A percentile compares a stretch with the other conserved stretches of the same genome.
These are phyloP conservation scores for Conticribra weissflogii DNA, from an alignment of 108 stramenopile genomes.

Conservation along the genomic window DNA sequence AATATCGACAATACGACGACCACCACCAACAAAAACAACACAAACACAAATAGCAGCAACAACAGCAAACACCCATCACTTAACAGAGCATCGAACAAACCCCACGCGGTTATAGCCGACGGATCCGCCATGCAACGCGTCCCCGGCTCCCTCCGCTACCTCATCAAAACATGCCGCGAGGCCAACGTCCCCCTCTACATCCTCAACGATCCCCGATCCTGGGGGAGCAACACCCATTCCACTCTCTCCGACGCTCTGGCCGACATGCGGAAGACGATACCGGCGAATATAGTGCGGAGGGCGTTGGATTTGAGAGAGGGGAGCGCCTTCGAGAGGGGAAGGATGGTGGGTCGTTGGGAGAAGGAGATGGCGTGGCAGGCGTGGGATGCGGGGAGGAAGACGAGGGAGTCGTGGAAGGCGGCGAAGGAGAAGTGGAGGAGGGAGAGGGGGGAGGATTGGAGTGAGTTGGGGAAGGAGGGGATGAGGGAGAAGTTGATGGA, in stretches of 20 bases:
- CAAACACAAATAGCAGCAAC: background rate
- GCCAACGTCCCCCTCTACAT: conserved; percentile 81
- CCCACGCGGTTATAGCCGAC: conserved; percentile 88
- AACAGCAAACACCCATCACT: conserved; percentile 5
- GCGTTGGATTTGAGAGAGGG: conserved; percentile 64
- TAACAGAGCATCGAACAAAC: conserved; percentile 81
- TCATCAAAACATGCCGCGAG: conserved; percentile 70
- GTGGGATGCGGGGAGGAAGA: conserved; percentile 54
- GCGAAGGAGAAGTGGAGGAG: conserved; percentile 37
- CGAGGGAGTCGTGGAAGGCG: conserved; percentile 55
- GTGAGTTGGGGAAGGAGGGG: conserved; percentile 51
- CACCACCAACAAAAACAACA: too few relatives aligned
- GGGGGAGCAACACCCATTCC: conserved; percentile 74
- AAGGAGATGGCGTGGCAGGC: conserved; percentile 76
- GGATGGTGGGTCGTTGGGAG: conserved; percentile 70
- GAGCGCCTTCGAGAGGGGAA: conserved; percentile 72
- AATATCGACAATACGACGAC: too few relatives aligned
- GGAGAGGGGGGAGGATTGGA: conserved; percentile 71
- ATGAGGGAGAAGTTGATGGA: conserved; percentile 58
- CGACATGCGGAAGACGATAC: conserved; percentile 66
- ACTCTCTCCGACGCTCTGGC: conserved; percentile 59
- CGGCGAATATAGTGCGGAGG: conserved; percentile 61
- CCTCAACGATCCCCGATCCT: conserved; percentile 78
- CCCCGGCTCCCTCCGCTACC: conserved; percentile 72
- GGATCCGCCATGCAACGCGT: conserved; percentile 85